Base-by-base conservation (phyloP, 768 basidiomycete species). In the Agrocybe chaxingu region DNA sequence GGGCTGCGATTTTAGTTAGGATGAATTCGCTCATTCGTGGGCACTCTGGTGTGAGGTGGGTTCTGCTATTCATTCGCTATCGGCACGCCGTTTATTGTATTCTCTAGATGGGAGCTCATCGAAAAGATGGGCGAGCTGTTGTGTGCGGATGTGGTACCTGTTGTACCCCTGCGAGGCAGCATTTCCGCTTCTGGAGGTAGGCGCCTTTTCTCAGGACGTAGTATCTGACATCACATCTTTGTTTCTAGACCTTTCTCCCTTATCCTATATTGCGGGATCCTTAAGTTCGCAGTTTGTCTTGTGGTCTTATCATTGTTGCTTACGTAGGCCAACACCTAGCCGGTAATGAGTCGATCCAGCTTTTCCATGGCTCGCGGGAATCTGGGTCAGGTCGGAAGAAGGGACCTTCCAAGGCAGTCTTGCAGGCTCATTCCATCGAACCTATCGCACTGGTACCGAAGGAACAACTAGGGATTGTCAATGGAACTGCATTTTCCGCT, bases 1-100 rank as follows among this genome's bases (percentile, higher is more conserved):
- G 85, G 24, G 88, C 84, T 34, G 87, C 88, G 0, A 89, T 91
- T 57, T 66, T 88, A 19, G 76, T 92, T 54, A 82, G 89, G 55
- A 84, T 87, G 78, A 92, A 92, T 65, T 88, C 87, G 0, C 78
- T 92, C 45, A 83, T 89, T 57, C 82, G 89, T 36, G 89, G 87
- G 0, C 89, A 91, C 65, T 89, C 87, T 19, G 88, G 85, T 37
- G 79, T 90, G n/a, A 78, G 85, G 66, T 74, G 10, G 47, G 67
- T 18, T 16, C 10, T 32, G n/a, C 8, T 33, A 9, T 45, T 11
- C n/a, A 24, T 45, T 47, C 13, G 24, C 48, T 30, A 42, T 29
- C n/a, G 9, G 7, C 31, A 13, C 3, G 7, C 13, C 3, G 18
- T 33, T 38, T 8, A 16, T 31, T 1, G 36, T 16, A 8, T 32